Conservation (phyloP, 257 asterid genomes). For the Cynanchum wilfordii region DNA sequence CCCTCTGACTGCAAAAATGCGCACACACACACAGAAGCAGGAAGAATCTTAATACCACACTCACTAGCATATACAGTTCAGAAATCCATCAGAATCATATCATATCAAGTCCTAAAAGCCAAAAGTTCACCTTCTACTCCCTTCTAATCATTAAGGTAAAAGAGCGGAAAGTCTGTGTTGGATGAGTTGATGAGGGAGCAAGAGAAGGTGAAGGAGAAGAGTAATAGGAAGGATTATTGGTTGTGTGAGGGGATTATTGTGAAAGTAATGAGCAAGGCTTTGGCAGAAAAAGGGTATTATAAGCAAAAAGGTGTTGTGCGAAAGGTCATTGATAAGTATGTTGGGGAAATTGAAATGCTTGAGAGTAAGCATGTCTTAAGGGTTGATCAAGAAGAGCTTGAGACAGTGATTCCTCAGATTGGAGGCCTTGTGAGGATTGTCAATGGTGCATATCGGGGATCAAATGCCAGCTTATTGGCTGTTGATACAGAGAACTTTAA, state of each 20-base stretch:
- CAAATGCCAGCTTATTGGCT: constrained; percentile 58
- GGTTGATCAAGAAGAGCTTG: constrained; percentile 92
- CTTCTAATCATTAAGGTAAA: too few relatives aligned
- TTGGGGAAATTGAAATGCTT: constrained; percentile 90
- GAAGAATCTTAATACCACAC: not conserved
- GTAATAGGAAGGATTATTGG: constrained; percentile 91
- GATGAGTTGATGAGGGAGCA: constrained; percentile 85
- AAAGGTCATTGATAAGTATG: constrained; percentile 73
- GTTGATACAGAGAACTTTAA: constrained; percentile 57
- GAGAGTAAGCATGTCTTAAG: constrained; percentile 81
- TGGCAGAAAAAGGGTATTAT: constrained; percentile 75
- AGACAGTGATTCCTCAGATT: constrained; percentile 91
- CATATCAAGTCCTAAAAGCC: not conserved
- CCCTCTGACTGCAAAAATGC: not conserved
- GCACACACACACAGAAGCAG: not conserved
- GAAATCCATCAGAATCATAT: not conserved
- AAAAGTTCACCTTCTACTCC: not conserved
- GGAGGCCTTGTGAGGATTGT: constrained; percentile 86
- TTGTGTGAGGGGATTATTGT: constrained; percentile 76
- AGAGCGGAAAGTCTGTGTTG: constrained; percentile 38
- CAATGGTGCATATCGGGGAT: constrained; percentile 88
- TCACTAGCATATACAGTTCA: not conserved
- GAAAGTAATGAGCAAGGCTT: constrained; percentile 85
- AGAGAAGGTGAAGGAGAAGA: constrained; percentile 74
- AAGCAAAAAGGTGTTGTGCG: constrained; percentile 82